Evolutionary conservation across 2,329 filamentous ascomycete species (phyloP), one percentile per base, ranked within the genome.

Genomic region (Cladosporium sp.): DNA sequence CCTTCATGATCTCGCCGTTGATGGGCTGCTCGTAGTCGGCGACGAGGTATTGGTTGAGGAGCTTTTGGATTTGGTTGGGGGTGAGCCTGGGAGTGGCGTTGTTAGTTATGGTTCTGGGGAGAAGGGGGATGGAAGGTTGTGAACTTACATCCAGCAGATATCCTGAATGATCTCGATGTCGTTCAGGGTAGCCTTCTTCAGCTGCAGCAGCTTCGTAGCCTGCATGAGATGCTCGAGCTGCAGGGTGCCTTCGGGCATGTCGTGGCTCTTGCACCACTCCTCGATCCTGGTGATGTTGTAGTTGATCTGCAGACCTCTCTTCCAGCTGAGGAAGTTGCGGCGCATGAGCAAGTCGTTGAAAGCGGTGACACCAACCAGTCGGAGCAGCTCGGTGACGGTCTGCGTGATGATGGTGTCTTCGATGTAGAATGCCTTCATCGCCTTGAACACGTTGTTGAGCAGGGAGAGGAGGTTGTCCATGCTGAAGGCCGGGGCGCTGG

Each of bases 111-210:
- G 16, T 18, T 18, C 16, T 18, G 16, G 16, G 16, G 2, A 18
- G 16, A 18, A 18, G 16, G 16, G 16, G 16, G 16, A 18, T 18
- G 16, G 16, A 18, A 18, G 16, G 16, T 18, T 18, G 16, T 38
- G 35, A 44, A 81, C 88, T 83, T 75, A 95, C 92, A 97, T 97
- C 92, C 92, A 97, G 81, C 93, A 98, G 64, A 98, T 98, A 70
- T 98, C 93, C 76, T 98, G 93, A 66, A 98, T 98, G 65, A 98
- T 98, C 74, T 98, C 93, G 65, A 98, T 98, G 66, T 98, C 93
- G 70, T 97, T 98, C 68, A 98, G 75, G 1, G 93, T 98, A 8
- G 93, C 93, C 77, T 98, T 98, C 84, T 98, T 98, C 58, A 98
- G 79, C 72, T 98, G 93, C 59, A 98, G 79, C 59, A 98, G 84